A percentile compares a stretch with the other conserved stretches of the same genome.
Evolutionary conservation across 495 filamentous ascomycete species (phyloP).

Genomic region (Elaphomyces granulatus): DNA sequence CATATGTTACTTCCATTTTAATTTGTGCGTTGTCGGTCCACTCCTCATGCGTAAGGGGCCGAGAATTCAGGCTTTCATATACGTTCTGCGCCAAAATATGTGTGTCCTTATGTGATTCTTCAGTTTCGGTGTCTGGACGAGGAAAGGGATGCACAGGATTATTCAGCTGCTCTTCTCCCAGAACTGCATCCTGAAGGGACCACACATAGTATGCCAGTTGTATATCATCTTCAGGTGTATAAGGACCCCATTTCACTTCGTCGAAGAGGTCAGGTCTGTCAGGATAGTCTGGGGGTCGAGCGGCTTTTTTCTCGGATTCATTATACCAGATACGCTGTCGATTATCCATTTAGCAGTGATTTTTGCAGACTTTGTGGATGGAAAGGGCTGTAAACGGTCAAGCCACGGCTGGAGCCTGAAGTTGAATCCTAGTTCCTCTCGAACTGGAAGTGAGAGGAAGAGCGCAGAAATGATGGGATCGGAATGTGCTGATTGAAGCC

Average conservation of each 20-base stretch:
- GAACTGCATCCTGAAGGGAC: constrained; percentile 9
- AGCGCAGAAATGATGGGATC: too few species aligned
- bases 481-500: too few species aligned
- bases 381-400: too few species aligned
- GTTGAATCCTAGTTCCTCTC: background rate
- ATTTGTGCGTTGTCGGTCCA: background rate
- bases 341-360: background rate
- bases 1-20: background rate
- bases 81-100: constrained; percentile 13
- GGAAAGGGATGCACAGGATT: constrained; percentile 3
- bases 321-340: background rate
- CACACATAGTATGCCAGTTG: constrained; percentile 16
- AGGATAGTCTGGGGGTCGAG: constrained; percentile 9
- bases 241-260: constrained; percentile 10
- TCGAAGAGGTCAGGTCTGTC: constrained; percentile 12
- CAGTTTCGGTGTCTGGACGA: background rate
- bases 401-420: too few species aligned
- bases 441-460: background rate
- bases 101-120: background rate
- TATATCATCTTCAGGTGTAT: constrained; percentile 7
- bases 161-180: constrained; percentile 6
- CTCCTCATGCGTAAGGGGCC: constrained; percentile 4
- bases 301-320: background rate
- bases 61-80: constrained; percentile 14
- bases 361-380: too few species aligned